phyloP scores from a whole-genome alignment of 2,329 filamentous ascomycete genomes.

The Lojkania enalia region DNA sequence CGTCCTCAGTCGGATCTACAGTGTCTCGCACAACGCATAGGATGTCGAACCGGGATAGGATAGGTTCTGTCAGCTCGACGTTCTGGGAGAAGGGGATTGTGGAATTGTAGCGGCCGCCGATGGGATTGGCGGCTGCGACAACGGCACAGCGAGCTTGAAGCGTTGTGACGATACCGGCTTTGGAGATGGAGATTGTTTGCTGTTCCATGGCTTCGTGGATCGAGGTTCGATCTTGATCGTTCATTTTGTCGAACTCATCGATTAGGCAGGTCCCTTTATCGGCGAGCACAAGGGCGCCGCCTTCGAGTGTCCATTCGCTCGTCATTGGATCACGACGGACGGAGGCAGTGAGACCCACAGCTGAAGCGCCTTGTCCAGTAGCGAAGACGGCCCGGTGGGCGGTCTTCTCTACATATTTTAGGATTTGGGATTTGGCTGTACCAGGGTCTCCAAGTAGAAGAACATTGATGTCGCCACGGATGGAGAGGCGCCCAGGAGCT shows the following conservation, averaged over 20 bases:
- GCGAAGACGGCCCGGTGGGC: constrained; percentile 96
- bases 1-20: constrained; percentile 89
- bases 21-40: constrained; percentile 95
- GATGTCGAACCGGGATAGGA: constrained; percentile 96
- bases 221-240: constrained; percentile 95
- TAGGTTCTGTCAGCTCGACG: constrained; percentile 94
- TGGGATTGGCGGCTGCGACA: constrained; percentile 94
- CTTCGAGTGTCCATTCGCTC: constrained; percentile 96
- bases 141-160: constrained; percentile 95
- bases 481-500: constrained; percentile 83
- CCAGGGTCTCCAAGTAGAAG: constrained; percentile 94
- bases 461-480: constrained; percentile 97
- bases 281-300: constrained; percentile 90
- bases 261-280: constrained; percentile 95
- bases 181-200: constrained; percentile 98
- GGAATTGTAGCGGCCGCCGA: constrained; percentile 93
- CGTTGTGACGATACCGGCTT: constrained; percentile 97
- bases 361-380: constrained; percentile 94
- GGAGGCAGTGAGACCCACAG: constrained; percentile 95
- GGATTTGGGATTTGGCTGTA: constrained; percentile 95
- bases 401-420: constrained; percentile 98
- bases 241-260: constrained; percentile 99
- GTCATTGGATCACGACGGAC: constrained; percentile 94
- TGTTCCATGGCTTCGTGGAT: constrained; percentile 99
- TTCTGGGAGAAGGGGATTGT: constrained; percentile 96